These are phyloP conservation scores for Picochlorum costavermella DNA, from an alignment of 139 green algal genomes.

Conservation along the genomic window DNA sequence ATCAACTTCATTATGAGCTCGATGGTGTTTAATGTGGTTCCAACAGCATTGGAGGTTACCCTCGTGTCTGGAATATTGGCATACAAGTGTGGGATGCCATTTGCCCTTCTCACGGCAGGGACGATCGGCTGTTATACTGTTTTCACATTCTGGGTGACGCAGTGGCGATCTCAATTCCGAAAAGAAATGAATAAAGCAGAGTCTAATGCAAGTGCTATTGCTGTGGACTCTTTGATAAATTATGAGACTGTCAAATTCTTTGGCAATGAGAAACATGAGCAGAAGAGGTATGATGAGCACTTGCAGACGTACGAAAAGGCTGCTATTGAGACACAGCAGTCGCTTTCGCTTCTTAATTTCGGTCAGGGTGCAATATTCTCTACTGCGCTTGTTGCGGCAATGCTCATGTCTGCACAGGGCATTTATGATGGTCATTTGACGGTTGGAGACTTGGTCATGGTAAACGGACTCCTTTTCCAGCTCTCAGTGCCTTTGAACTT, in stretches of 20 bases:
- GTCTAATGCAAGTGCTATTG: constrained; percentile 46
- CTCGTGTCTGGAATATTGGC: constrained; percentile 79
- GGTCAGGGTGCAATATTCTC: constrained; percentile 90
- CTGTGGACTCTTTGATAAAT: constrained; percentile 91
- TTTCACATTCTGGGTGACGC: constrained; percentile 82
- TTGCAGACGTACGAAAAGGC: constrained; percentile 64
- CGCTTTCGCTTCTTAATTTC: constrained; percentile 84
- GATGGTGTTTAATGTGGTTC: constrained; percentile 95
- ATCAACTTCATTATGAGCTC: constrained; percentile 88
- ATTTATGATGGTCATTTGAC: constrained; percentile 51
- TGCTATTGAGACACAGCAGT: constrained; percentile 68
- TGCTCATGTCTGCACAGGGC: constrained; percentile 65
- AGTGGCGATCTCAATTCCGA: constrained; percentile 83
- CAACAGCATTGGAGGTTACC: constrained; percentile 81
- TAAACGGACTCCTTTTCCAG: constrained; percentile 85
- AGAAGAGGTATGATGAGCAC: constrained; percentile 66
- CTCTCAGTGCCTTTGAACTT: constrained; percentile 98
- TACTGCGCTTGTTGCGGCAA: constrained; percentile 50
- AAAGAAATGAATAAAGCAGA: constrained; percentile 81
- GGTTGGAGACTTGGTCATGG: constrained; percentile 93
- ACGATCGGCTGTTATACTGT: constrained; percentile 80
- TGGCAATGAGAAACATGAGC: constrained; percentile 80
- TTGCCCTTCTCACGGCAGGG: constrained; percentile 73
- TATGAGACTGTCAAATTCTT: constrained; percentile 97
- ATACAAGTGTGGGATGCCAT: constrained; percentile 76